These are phyloP conservation scores for Raddia guianensis DNA, from an alignment of 176 grass and related monocot genomes.

Conservation along the genomic window DNA sequence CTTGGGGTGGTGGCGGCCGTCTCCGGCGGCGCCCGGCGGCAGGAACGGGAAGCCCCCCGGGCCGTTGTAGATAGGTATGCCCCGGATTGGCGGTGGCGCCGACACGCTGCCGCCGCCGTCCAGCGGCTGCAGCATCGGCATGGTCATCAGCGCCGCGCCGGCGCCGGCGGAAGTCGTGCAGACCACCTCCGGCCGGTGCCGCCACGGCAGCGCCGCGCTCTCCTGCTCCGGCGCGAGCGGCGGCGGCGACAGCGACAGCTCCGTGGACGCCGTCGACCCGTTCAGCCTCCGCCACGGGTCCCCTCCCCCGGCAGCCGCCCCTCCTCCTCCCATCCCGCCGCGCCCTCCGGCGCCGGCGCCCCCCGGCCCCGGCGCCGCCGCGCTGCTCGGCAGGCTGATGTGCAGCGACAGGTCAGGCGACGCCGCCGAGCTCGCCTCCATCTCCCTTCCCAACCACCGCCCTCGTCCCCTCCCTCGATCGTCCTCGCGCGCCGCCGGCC, in stretches of 20 bases:
- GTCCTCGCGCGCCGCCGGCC: not conserved
- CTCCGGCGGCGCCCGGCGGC: constrained; percentile 36
- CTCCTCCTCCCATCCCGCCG: constrained; percentile 13
- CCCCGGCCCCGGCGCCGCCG: constrained; percentile 18
- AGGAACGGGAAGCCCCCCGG: constrained; percentile 60
- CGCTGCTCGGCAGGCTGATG: constrained; percentile 74
- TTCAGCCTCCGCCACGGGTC: constrained; percentile 56
- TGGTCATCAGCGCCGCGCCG: constrained; percentile 32
- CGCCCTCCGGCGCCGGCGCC: constrained; percentile 11
- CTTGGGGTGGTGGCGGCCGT: constrained; percentile 39
- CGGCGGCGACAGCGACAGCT: constrained; percentile 80
- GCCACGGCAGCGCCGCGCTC: constrained; percentile 48
- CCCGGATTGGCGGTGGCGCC: constrained; percentile 61
- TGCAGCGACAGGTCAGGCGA: constrained; percentile 93
- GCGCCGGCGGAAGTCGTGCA: constrained; percentile 30
- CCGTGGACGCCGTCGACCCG: constrained; percentile 54
- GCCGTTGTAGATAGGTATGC: constrained; percentile 87
- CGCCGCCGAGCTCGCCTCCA: constrained; percentile 65
- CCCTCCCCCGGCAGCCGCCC: not conserved
- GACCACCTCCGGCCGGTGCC: constrained; percentile 28
- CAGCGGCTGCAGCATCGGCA: constrained; percentile 52
- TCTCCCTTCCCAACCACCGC: constrained; percentile 14
- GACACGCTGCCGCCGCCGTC: constrained; percentile 19
- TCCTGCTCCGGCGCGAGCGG: constrained; percentile 42
- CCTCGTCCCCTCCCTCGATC: constrained; percentile 9